Percentiles rank a stretch among this genome's conserved stretches.
Evolutionary conservation across 2,329 filamentous ascomycete genomes (phyloP).

Genomic region (Aspergillus amoenus): DNA sequence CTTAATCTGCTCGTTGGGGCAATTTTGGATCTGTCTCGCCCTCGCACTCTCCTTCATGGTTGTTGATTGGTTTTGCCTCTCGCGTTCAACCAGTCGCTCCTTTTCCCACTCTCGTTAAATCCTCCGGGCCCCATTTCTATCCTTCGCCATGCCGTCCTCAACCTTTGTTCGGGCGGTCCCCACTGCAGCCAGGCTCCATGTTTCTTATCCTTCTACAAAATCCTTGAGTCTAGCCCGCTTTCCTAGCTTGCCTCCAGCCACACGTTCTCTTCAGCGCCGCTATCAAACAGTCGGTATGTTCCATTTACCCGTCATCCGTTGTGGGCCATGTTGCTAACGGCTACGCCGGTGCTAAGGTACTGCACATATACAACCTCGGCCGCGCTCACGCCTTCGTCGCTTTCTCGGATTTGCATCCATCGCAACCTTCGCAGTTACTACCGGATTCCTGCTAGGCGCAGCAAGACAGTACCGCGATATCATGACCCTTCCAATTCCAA

Average conservation of each 20-base stretch:
- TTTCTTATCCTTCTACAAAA: conserved; percentile 14
- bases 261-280: conserved; percentile 5
- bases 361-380: conserved; percentile 14
- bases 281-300: conserved; percentile 10
- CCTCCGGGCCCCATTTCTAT: not conserved
- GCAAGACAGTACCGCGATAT: conserved; percentile 21
- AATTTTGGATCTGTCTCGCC: not conserved
- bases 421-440: conserved; percentile 33
- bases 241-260: conserved; percentile 1
- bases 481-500: conserved; percentile 47
- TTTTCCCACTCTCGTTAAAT: conserved; percentile 7
- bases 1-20: not conserved
- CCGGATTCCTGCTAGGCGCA: conserved; percentile 21
- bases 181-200: conserved; percentile 18
- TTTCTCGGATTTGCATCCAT: conserved; percentile 38
- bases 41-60: not conserved
- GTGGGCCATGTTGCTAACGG: not conserved
- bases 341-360: not conserved
- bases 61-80: not conserved
- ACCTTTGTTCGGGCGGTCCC: conserved; percentile 17
- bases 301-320: not conserved
- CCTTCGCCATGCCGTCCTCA: conserved; percentile 16
- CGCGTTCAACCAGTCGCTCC: not conserved
- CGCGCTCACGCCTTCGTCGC: conserved; percentile 33
- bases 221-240: conserved; percentile 7